A percentile compares a stretch with the other conserved stretches of the same genome.
These are phyloP conservation scores for Penicillium sp. DNA, from an alignment of 2,329 filamentous ascomycete genomes.

Conservation along the genomic window DNA sequence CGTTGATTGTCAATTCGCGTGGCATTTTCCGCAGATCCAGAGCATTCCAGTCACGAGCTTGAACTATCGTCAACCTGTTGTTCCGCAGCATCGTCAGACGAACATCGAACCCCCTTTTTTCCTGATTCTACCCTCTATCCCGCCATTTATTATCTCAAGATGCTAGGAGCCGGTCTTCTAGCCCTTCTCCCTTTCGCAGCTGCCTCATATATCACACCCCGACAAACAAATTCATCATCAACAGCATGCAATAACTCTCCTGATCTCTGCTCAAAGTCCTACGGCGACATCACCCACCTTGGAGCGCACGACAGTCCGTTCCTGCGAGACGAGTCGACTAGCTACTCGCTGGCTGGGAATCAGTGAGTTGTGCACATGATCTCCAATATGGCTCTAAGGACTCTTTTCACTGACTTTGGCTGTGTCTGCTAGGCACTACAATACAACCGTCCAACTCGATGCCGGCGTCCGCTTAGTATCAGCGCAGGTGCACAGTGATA, in stretches of 20 bases:
- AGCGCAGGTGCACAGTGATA: conserved; percentile 70
- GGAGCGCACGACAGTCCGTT: conserved; percentile 78
- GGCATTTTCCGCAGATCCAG: background rate
- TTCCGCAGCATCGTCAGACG: background rate
- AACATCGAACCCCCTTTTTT: background rate
- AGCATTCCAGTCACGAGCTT: background rate
- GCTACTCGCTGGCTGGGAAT: conserved; percentile 69
- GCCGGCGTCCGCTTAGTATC: conserved; percentile 74
- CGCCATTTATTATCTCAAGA: conserved; percentile 17
- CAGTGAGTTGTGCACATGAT: conserved; percentile 56
- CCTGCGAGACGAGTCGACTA: conserved; percentile 66
- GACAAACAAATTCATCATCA: conserved; percentile 24
- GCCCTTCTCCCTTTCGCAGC: conserved; percentile 35
- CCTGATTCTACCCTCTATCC: background rate
- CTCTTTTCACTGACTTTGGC: conserved; percentile 3
- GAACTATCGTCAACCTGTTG: background rate
- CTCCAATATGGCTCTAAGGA: background rate
- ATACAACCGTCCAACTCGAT: conserved; percentile 72
- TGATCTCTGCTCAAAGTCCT: conserved; percentile 69
- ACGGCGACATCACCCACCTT: conserved; percentile 78
- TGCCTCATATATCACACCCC: conserved; percentile 36
- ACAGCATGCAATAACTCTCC: conserved; percentile 81
- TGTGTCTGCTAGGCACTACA: conserved; percentile 53
- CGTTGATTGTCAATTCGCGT: background rate
- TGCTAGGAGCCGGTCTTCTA: conserved; percentile 37